Evolutionary conservation across 495 filamentous ascomycete species (phyloP).

Genomic region (Penicillium desertorum): DNA sequence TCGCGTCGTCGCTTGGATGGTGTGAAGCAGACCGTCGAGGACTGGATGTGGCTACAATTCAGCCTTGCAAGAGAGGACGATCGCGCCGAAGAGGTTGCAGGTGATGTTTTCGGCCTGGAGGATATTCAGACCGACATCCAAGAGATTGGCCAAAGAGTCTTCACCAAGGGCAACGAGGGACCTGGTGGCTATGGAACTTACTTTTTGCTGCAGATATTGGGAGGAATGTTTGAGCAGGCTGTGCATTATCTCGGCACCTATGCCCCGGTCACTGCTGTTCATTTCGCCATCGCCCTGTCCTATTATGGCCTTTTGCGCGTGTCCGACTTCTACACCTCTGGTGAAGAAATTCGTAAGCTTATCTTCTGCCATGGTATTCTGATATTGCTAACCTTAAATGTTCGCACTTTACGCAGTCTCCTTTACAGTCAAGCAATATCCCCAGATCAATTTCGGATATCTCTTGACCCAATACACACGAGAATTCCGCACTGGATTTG

Average conservation of each 20-base stretch:
- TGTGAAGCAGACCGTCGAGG: conserved; percentile 77
- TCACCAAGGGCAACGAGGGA: conserved; percentile 67
- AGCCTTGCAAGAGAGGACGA: conserved; percentile 85
- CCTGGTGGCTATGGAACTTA: conserved; percentile 81
- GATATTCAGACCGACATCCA: conserved; percentile 81
- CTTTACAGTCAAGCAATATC: conserved; percentile 69
- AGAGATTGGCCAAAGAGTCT: conserved; percentile 87
- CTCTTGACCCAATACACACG: conserved; percentile 94
- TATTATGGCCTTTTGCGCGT: conserved; percentile 92
- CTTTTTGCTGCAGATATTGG: conserved; percentile 86
- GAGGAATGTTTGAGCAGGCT: conserved; percentile 94
- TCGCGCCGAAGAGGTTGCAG: conserved; percentile 76
- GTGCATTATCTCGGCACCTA: conserved; percentile 85
- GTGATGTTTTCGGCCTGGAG: conserved; percentile 82
- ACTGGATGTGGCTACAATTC: conserved; percentile 98
- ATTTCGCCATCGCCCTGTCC: conserved; percentile 85
- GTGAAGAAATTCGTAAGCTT: conserved; percentile 68
- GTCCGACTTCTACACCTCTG: conserved; percentile 65
- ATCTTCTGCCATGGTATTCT: background rate
- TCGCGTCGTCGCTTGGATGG: conserved; percentile 74
- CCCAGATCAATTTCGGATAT: conserved; percentile 90
- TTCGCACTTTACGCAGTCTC: conserved; percentile 46
- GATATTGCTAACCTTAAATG: conserved; percentile 32
- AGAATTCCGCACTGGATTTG: conserved; percentile 87
- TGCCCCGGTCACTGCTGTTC: conserved; percentile 86